Conservation (phyloP, 768 basidiomycete genomes). For the Tricholoma sp. region DNA sequence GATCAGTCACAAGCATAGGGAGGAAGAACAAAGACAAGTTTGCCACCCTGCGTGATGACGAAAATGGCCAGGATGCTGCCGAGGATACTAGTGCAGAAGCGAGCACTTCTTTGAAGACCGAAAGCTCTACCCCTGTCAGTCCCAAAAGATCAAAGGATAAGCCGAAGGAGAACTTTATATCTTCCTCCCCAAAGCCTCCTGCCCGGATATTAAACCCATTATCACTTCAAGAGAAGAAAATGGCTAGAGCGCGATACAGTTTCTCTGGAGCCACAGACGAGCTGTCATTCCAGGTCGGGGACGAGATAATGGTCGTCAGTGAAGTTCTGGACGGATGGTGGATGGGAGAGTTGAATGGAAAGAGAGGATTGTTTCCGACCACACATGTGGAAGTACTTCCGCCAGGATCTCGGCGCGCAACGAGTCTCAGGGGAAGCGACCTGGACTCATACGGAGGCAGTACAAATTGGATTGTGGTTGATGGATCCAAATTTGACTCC, state of each 20-base stretch:
- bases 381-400: conserved; percentile 59
- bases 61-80: conserved; percentile 22
- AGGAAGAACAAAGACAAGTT: conserved; percentile 56
- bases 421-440: conserved; percentile 1
- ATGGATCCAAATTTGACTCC: conserved; percentile 14
- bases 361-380: conserved; percentile 77
- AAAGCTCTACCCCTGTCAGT: conserved; percentile 22
- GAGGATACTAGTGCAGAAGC: conserved; percentile 16
- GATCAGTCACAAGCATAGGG: conserved; percentile 50
- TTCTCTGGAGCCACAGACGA: conserved; percentile 77
- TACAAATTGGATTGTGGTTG: conserved; percentile 1
- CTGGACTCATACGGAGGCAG: conserved; percentile 1
- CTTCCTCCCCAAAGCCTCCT: conserved; percentile 26
- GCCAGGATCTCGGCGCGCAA: conserved; percentile 20
- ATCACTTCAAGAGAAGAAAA: conserved; percentile 43
- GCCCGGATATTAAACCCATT: conserved; percentile 46
- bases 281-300: conserved; percentile 67
- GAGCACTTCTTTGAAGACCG: conserved; percentile 16
- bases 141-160: conserved; percentile 30
- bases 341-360: conserved; percentile 73
- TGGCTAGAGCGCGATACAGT: conserved; percentile 70
- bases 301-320: conserved; percentile 68
- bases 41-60: conserved; percentile 40
- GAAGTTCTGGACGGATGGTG: conserved; percentile 91
- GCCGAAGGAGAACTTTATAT: conserved; percentile 24